These are phyloP conservation scores for Aspergillus sergii DNA, from an alignment of 2,329 filamentous ascomycete genomes.

Conservation along the genomic window DNA sequence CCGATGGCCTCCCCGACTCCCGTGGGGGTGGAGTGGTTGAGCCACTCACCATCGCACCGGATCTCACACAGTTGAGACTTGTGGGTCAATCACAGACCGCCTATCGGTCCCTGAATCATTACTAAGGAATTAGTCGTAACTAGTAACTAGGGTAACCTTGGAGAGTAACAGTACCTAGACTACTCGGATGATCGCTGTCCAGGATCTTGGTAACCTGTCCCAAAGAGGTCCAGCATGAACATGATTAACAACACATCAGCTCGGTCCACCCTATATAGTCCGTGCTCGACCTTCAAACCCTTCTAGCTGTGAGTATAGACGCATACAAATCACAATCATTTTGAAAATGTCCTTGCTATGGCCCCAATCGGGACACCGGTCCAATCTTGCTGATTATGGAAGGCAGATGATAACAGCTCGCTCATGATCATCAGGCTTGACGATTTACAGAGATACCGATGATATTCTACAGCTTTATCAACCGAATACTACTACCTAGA, in stretches of 20 bases:
- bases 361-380: not conserved
- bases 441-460: not conserved
- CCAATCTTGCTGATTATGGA: not conserved
- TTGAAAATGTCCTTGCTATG: not conserved
- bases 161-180: not conserved
- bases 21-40: not conserved
- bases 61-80: not conserved
- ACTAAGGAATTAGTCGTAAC: not conserved
- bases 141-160: not conserved
- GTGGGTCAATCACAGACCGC: slow-evolving; percentile 12
- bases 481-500: not conserved
- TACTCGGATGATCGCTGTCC: slow-evolving; percentile 15
- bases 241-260: slow-evolving; percentile 14
- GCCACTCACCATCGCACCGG: not conserved
- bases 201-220: slow-evolving; percentile 1
- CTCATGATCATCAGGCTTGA: not conserved
- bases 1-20: too few species aligned
- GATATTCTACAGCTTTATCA: not conserved
- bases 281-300: not conserved
- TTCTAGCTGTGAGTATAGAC: not conserved
- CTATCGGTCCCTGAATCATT: slow-evolving; percentile 1
- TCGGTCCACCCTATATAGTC: slow-evolving; percentile 12
- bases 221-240: slow-evolving; percentile 1
- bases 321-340: not conserved
- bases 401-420: not conserved